Conservation (phyloP, 164 flowering plant genomes). For the Stephania japonica region DNA sequence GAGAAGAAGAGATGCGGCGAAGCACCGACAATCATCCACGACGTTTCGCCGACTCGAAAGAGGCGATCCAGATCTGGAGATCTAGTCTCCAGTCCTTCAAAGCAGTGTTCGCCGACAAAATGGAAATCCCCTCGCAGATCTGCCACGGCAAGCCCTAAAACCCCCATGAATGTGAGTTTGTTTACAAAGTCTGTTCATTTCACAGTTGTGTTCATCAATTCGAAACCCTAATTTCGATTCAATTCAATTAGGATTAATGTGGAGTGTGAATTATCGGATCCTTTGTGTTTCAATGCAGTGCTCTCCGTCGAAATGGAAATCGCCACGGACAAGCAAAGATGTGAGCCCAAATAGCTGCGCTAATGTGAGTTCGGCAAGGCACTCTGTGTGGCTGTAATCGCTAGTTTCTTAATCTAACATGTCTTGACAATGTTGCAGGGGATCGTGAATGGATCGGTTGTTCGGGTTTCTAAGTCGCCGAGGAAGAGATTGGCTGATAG, state of each 20-base stretch:
- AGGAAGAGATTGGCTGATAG: conserved; percentile 29
- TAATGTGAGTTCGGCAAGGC: conserved; percentile 28
- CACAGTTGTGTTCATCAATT: not conserved
- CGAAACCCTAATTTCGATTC: not conserved
- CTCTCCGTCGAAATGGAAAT: conserved; percentile 41
- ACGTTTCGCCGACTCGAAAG: conserved; percentile 33
- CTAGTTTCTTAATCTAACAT: not conserved
- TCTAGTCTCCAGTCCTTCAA: conserved; percentile 17
- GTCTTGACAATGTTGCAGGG: conserved; percentile 21
- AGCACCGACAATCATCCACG: conserved; percentile 16
- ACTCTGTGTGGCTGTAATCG: not conserved
- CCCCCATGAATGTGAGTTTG: conserved; percentile 32
- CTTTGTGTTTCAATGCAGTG: conserved; percentile 11
- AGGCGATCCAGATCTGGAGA: conserved; percentile 43
- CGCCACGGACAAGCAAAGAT: conserved; percentile 52
- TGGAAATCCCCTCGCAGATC: conserved; percentile 64
- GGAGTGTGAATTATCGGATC: conserved; percentile 3
- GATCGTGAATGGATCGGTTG: conserved; percentile 19
- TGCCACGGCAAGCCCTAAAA: conserved; percentile 31
- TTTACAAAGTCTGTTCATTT: not conserved
- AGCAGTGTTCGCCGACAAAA: conserved; percentile 22
- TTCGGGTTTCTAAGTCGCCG: conserved; percentile 14
- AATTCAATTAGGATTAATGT: not conserved
- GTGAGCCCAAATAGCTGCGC: conserved; percentile 31
- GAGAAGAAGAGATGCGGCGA: conserved; percentile 9